Evolutionary conservation across 2,329 filamentous ascomycete genomes (phyloP), one percentile per base, ranked within the genome.

Genomic region (Pseudogymnoascus pannorum): DNA sequence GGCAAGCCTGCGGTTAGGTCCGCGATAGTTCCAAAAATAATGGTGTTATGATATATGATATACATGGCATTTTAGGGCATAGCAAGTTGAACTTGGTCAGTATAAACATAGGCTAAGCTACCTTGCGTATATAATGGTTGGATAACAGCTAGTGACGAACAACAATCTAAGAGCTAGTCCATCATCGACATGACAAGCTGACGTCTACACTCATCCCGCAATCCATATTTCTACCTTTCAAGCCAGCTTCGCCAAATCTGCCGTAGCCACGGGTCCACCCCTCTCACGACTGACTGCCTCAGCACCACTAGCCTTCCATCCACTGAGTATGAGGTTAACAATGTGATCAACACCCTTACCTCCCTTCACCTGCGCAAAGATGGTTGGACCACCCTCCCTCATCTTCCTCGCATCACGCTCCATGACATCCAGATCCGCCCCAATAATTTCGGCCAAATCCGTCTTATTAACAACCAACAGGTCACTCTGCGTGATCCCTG

Each of bases 331-430:
- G 75, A 97, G 75, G 67, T 90, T 89, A 14, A 96, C 85, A 71
- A 97, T 96, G 72, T 94, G 87, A 64, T 92, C 84, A 6, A 97
- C 85, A 1, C 86, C 91, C 64, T 92, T 87, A 1, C 87, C 86
- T 75, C 92, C 88, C 84, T 97, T 99, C n/a, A 99, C 92, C 77
- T 96, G 91, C 0, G 92, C 93, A 72, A 97, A 97, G 3, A 99
- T 89, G 0, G 93, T 97, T 4, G 94, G 94, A 0, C 94, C 94
- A 2, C 92, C 93, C 75, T 97, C 93, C 59, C 94, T 83, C 85
- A 99, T 99, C 81, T 92, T 93, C 69, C 91, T 82, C 12, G 92
- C 89, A 76, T 97, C 94, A 62, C 92, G 79, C 77, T 97, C 94
- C 94, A 99, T 99, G 44, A 99, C 91, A 18, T 77, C 82, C 67